Base-by-base conservation (phyloP, 495 filamentous ascomycete species). In the Talaromyces stipitatus region DNA sequence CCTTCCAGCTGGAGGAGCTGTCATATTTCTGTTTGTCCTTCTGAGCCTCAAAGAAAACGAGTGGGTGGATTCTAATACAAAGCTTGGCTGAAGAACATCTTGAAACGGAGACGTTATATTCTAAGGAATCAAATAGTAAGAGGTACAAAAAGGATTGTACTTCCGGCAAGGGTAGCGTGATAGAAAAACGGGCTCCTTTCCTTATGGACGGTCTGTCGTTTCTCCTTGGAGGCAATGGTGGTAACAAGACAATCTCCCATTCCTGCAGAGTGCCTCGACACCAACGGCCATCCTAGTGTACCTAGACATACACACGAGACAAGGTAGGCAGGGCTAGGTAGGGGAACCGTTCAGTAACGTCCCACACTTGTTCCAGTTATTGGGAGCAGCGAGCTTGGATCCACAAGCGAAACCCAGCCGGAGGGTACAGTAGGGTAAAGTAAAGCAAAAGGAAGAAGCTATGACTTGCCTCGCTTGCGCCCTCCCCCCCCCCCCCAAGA, bases 1-100 rank as follows among this genome's bases (percentile, higher is more conserved):
- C n/a, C n/a, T n/a, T n/a, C n/a, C n/a, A 33, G 30, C 22, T 48
- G 45, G 45, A 14, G 45, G 45, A 48, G 45, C 45, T 48, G 45
- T 48, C 45, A 48, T 48, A 33, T 33, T 12, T 48, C 45, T 48
- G 45, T 48, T 48, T 48, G 45, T 48, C 24, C 45, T 48, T 20
- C 24, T n/a, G 12, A 4, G 18, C 4, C n/a, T 18, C 22, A 26
- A 8, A 48, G 6, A 48, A 48, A 7, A 33, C 6, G 12, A 33
- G 12, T 11, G 45, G 12, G 16, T 6, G 3, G 24, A 23, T n/a
- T n/a, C n/a, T n/a, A n/a, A n/a, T n/a, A n/a, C n/a, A n/a, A n/a
- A n/a, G n/a, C n/a, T n/a, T n/a, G n/a, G n/a, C n/a, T n/a, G n/a
- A n/a, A n/a, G n/a, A n/a, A n/a, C n/a, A n/a, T n/a, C n/a, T n/a